Conservation (phyloP, 2,329 filamentous ascomycete genomes). For the Colletotrichum liriopes region DNA sequence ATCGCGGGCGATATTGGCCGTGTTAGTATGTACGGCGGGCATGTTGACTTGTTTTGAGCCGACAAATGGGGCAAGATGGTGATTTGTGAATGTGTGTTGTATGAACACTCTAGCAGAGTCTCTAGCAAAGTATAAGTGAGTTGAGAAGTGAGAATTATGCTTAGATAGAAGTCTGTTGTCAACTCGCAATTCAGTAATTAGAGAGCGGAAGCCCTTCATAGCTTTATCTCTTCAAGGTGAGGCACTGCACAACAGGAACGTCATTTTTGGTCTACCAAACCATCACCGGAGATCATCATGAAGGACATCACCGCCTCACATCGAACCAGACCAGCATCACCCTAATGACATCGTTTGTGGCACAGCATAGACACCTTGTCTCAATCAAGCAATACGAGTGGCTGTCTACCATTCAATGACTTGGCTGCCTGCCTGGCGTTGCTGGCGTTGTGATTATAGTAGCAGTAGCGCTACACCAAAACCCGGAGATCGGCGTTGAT, state of each 20-base stretch:
- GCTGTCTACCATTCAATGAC: not conserved
- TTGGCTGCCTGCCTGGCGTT: not conserved
- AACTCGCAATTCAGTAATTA: not conserved
- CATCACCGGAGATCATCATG: not conserved
- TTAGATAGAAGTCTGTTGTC: not conserved
- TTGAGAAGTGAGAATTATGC: too few species aligned
- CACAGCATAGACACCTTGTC: constrained; percentile 10
- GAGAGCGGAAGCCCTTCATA: not conserved
- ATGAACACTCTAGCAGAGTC: fast-evolving
- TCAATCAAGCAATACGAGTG: constrained; percentile 16
- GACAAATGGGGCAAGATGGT: too few species aligned
- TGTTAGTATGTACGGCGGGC: constrained; percentile 24
- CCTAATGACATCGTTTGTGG: constrained; percentile 37
- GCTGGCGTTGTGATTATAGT: not conserved
- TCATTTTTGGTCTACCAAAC: constrained; percentile 5
- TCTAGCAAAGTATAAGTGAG: too few species aligned
- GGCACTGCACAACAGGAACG: not conserved
- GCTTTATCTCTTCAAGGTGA: not conserved
- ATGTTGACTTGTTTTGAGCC: not conserved
- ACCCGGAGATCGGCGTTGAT: constrained; percentile 34
- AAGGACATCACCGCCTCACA: constrained; percentile 10
- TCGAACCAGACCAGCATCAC: not conserved
- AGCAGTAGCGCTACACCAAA: not conserved
- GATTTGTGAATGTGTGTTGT: not conserved
- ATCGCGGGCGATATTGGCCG: not conserved